Evolutionary conservation across 2,329 filamentous ascomycete genomes (phyloP).

Genomic region (Hypoxylon sp.): DNA sequence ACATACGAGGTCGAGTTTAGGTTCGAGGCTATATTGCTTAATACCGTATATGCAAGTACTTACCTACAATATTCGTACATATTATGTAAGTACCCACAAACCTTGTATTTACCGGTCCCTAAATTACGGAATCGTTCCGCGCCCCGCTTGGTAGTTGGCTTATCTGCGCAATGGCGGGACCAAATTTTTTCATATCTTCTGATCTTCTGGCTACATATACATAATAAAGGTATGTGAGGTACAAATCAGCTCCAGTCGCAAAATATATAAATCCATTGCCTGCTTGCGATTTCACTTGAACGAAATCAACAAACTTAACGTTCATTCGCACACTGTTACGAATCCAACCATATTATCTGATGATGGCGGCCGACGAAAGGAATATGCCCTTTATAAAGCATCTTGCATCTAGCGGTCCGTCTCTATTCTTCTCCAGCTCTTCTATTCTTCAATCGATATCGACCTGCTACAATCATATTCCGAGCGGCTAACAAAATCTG

Average conservation of each 20-base stretch:
- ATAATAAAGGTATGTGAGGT: neutral
- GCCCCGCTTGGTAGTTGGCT: slow-evolving; percentile 8
- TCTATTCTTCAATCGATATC: neutral
- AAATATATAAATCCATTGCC: neutral
- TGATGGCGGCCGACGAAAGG: slow-evolving; percentile 60
- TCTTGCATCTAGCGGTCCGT: slow-evolving; percentile 85
- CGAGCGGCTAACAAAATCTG: neutral
- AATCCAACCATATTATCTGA: neutral
- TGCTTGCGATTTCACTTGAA: neutral
- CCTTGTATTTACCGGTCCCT: too few species aligned
- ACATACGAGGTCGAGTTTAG: too few species aligned
- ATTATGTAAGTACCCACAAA: too few species aligned
- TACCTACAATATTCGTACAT: too few species aligned
- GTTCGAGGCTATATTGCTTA: too few species aligned
- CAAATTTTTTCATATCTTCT: slow-evolving; percentile 11
- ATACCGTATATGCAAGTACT: too few species aligned
- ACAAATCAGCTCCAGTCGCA: neutral
- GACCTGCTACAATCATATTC: neutral
- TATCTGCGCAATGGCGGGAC: slow-evolving; percentile 16
- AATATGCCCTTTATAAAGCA: slow-evolving; percentile 84
- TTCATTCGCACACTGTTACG: neutral
- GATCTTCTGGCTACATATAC: neutral
- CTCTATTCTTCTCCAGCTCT: neutral
- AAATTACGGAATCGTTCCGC: neutral
- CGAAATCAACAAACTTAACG: too few species aligned